phyloP scores from a whole-genome alignment of 2,329 filamentous ascomycete genomes.

The Fusarium sp. region DNA sequence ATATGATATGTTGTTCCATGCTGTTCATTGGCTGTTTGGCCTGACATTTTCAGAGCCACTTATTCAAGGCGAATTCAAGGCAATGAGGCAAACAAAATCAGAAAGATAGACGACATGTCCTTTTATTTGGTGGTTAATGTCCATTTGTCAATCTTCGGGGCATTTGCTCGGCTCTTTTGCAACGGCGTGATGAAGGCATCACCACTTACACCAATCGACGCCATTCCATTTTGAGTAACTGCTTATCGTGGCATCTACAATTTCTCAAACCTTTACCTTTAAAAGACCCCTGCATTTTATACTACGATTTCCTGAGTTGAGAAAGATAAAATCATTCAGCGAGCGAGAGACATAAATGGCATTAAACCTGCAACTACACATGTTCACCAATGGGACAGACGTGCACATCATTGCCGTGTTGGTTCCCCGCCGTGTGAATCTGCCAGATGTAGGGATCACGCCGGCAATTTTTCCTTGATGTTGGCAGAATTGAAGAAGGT shows the following conservation, averaged over 20 bases:
- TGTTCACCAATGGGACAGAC: background rate
- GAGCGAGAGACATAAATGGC: background rate
- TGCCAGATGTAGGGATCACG: background rate
- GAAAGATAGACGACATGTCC: too few species aligned
- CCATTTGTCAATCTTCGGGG: background rate
- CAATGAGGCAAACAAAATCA: background rate
- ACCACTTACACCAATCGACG: background rate
- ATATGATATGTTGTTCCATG: background rate
- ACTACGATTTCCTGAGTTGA: background rate
- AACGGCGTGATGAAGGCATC: background rate
- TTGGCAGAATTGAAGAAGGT: too few species aligned
- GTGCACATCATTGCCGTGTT: slow-evolving; percentile 19
- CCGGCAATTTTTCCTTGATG: background rate
- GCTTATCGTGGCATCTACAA: background rate
- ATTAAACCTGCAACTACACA: background rate
- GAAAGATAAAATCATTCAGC: background rate
- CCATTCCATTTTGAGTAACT: background rate
- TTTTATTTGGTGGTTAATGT: too few species aligned
- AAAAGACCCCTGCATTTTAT: slow-evolving; percentile 5
- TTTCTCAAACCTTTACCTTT: background rate
- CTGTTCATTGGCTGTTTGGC: background rate
- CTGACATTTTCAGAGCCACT: background rate
- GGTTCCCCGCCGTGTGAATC: background rate
- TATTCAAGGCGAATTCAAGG: background rate
- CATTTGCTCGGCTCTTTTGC: too few species aligned